Percentiles rank a stretch among this genome's conserved stretches.
Conservation (phyloP, 208 protist genomes). For the Wallacemonas sp. region DNA sequence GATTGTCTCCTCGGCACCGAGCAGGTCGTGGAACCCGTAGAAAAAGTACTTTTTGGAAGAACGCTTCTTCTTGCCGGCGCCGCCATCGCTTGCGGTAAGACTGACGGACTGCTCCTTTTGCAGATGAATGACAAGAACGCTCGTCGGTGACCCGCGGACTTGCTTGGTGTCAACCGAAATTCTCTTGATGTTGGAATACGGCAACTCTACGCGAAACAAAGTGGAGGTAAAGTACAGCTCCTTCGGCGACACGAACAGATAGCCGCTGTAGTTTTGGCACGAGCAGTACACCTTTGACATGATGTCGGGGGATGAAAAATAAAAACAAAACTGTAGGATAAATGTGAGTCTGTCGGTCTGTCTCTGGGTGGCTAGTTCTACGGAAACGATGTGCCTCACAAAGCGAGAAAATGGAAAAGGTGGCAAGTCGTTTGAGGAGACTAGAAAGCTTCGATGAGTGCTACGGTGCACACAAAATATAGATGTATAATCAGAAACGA, state of each 20-base stretch:
- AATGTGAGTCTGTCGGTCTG: too few relatives aligned
- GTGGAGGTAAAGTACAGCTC: constrained; percentile 66
- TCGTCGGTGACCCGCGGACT: constrained; percentile 68
- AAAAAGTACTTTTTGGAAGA: constrained; percentile 61
- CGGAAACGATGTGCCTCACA: too few relatives aligned
- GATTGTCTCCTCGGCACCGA: constrained; percentile 54
- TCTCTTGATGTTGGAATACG: constrained; percentile 67
- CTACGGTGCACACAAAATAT: too few relatives aligned
- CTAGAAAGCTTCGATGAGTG: too few relatives aligned
- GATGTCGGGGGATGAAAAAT: constrained; percentile 15
- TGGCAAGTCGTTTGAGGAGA: too few relatives aligned
- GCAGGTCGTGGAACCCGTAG: constrained; percentile 80
- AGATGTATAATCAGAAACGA: too few relatives aligned
- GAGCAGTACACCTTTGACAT: constrained; percentile 64
- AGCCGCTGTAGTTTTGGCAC: constrained; percentile 69
- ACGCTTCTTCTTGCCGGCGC: neutral
- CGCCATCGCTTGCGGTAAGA: neutral
- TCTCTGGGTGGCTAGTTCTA: too few relatives aligned
- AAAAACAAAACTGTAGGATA: constrained; percentile 19
- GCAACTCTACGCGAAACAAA: constrained; percentile 53
- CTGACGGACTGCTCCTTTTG: constrained; percentile 21
- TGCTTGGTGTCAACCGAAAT: constrained; percentile 69
- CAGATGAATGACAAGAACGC: constrained; percentile 67
- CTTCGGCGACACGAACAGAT: constrained; percentile 41
- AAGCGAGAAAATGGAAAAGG: too few relatives aligned